phyloP scores from a whole-genome alignment of 2,329 filamentous ascomycete species.

The Neurospora crassa region DNA sequence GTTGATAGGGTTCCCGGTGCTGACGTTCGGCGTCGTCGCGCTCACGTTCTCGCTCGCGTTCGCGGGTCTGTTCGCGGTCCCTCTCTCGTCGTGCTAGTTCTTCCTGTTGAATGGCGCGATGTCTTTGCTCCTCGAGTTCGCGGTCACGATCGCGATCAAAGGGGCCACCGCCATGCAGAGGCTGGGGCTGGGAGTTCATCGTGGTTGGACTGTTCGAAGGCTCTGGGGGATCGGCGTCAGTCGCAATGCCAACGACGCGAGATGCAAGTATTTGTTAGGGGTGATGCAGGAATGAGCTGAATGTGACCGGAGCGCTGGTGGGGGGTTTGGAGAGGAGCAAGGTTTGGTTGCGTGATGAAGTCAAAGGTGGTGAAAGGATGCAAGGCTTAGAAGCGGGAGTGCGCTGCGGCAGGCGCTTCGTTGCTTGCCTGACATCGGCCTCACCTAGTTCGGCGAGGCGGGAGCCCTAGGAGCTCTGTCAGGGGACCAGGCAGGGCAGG shows the following conservation, averaged over 20 bases:
- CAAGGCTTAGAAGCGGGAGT: slow-evolving; percentile 1
- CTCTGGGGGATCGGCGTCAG: slow-evolving; percentile 7
- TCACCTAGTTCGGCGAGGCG: background rate
- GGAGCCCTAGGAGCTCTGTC: background rate
- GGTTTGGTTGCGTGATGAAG: background rate
- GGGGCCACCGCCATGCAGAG: slow-evolving; percentile 31
- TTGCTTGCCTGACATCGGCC: background rate
- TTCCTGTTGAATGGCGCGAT: slow-evolving; percentile 37
- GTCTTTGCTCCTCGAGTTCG: slow-evolving; percentile 37
- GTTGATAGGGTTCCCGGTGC: slow-evolving; percentile 55
- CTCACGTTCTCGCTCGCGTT: slow-evolving; percentile 37
- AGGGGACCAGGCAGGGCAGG: background rate
- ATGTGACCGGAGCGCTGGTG: background rate
- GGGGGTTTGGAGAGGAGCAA: background rate
- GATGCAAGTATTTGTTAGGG: background rate
- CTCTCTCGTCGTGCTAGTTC: slow-evolving; percentile 30
- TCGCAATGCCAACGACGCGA: background rate
- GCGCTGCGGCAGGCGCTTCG: background rate
- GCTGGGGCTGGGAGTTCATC: slow-evolving; percentile 39
- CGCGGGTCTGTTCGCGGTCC: slow-evolving; percentile 15
- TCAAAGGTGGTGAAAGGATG: background rate
- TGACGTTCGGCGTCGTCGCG: slow-evolving; percentile 56
- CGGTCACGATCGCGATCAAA: slow-evolving; percentile 40
- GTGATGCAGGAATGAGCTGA: background rate
- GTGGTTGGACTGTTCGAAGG: slow-evolving; percentile 10